Evolutionary conservation across 805 yeast genomes (phyloP).

Genomic region (Sungouiozyma intestinalis): DNA sequence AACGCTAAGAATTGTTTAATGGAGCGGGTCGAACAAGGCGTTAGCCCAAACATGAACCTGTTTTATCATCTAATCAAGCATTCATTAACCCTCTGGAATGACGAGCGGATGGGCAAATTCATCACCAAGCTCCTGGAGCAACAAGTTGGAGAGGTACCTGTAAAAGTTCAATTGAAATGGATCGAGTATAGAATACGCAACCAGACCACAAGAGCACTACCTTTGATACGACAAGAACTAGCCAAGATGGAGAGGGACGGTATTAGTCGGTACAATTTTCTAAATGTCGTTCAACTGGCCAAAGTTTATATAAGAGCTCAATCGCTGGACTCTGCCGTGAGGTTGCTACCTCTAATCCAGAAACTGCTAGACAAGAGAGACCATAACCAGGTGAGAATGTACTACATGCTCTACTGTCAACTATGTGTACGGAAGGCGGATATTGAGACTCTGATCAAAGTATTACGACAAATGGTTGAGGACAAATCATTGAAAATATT

Average conservation of each 20-base stretch:
- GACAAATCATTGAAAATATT: neutral
- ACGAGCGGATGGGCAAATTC: neutral
- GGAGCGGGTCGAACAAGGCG: no score
- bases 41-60: no score
- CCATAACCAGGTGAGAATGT: neutral
- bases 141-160: neutral
- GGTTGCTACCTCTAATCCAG: neutral
- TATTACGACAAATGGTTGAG: neutral
- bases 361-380: neutral
- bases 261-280: no score
- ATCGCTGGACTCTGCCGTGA: no score
- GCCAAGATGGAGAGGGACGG: neutral
- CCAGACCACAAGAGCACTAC: neutral
- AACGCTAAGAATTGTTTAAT: no score
- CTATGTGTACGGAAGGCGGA: neutral
- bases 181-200: neutral
- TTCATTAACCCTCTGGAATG: neutral
- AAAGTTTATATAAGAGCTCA: neutral
- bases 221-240: neutral
- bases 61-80: neutral
- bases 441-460: neutral
- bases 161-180: neutral
- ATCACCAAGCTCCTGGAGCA: no score
- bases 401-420: neutral
- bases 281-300: neutral